Base-by-base conservation (phyloP, 768 basidiomycete species). In the Phlebiopsis gigantea region DNA sequence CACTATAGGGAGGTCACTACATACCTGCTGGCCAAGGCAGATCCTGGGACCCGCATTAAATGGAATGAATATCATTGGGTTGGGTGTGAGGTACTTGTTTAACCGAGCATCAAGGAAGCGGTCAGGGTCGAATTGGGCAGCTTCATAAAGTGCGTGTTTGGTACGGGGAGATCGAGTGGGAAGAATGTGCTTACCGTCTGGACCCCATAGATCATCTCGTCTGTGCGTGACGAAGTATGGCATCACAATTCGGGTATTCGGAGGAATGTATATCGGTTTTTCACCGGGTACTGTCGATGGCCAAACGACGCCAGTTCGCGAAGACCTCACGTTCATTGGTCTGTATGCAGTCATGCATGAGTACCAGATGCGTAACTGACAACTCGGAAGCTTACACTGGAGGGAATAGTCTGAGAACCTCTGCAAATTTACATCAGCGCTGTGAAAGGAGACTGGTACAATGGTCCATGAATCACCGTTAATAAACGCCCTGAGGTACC, bases 41-140 rank as follows among this genome's bases (percentile, higher is more conserved):
- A 84, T 81, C 5, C 85, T 73, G 2, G 84, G 85, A 1, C 83
- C 85, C 0, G 82, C 83, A 56, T 85, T 85, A 71, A 87, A 87
- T 0, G 85, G 85, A 5, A 82, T 68, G 66, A 87, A 87, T 59
- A 88, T 87, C 72, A 80, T 84, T 0, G 84, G 83, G 56, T 85
- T 85, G 1, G 76, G 74, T 0, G 71, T 73, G n/a, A 84, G 70
- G 55, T 81, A 82, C 61, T 77, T 79, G 54, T 75, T 73, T 5
- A 81, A 61, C 53, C 75, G 72, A 7, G 77, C 74, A 55, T 87
- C 84, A 3, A 81, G 60, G 74, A 83, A 88, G 12, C 85, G 74
- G 61, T 85, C 82, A 0, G 85, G 85, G 61, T 87, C 84, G 60
- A 86, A 86, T 48, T 73, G 60, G 12, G 66, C 60, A 29, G 70